Percentiles rank a stretch among this genome's conserved stretches.
Conservation (phyloP, 306 rosid genomes). For the Dalbergia cultrata region DNA sequence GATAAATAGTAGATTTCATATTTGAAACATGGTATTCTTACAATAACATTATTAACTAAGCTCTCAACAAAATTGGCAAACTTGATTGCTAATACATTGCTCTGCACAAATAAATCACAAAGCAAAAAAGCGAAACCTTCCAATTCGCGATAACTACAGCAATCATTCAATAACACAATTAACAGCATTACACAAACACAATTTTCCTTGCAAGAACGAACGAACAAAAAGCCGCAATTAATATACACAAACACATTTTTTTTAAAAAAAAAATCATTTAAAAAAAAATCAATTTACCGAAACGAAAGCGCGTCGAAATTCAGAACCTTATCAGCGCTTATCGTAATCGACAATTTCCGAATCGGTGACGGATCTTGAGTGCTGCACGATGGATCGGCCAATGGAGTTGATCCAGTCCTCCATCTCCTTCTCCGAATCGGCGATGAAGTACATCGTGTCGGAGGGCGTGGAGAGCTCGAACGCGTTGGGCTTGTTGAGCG, state of each 20-base stretch:
- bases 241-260: conserved; percentile 19
- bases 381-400: conserved; percentile 75
- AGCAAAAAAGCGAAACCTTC: conserved; percentile 18
- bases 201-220: conserved; percentile 28
- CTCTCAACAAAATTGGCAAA: too few species aligned
- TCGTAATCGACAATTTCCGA: conserved; percentile 76
- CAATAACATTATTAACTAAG: too few species aligned
- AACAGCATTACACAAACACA: conserved; percentile 37
- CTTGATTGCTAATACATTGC: too few species aligned
- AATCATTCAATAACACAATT: background rate
- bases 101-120: background rate
- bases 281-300: conserved; percentile 10
- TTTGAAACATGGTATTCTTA: too few species aligned
- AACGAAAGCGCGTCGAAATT: conserved; percentile 28
- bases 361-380: conserved; percentile 74
- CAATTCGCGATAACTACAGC: conserved; percentile 8
- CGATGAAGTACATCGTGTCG: conserved; percentile 71
- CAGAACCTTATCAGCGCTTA: conserved; percentile 46
- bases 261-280: background rate
- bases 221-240: conserved; percentile 17
- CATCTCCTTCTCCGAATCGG: conserved; percentile 70
- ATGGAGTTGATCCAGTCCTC: conserved; percentile 80
- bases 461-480: conserved; percentile 63
- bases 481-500: conserved; percentile 58
- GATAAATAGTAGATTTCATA: background rate